Base-by-base conservation (phyloP, 2,329 filamentous ascomycete genomes). In the Pestalotiopsis sp. region DNA sequence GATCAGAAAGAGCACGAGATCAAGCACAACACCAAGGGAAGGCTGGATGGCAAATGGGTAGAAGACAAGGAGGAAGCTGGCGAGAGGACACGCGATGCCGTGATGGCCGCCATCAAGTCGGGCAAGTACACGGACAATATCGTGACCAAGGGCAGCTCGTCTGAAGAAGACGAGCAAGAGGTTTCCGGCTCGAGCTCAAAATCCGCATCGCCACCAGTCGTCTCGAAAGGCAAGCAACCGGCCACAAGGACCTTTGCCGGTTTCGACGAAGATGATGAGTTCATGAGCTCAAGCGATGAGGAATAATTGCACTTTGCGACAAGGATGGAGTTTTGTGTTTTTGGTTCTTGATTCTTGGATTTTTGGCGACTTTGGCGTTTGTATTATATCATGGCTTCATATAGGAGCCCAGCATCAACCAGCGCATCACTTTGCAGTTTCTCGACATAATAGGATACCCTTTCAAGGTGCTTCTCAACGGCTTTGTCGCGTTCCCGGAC, bases 41-140 rank as follows among this genome's bases (percentile, higher is more conserved):
- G 91, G 79, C 81, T 98, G 56, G 94, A 98, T 76, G 94, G 93
- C 0, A 92, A 95, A 77, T 99, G 95, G 94, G 91, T 98, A 56
- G 96, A 99, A 78, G 92, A 94, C 72, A 97, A 97, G 80, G 95
- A 98, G 74, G 94, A 97, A 77, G 92, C 92, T 31, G 91, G 89
- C 72, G 94, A 97, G 82, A 92, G 92, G 79, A 95, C 94, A 0
- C 85, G 93, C 56, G 90, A 93, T 73, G 93, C 93, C 3, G 92
- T 95, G 5, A 77, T 92, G 58, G 88, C 87, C 63, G 91, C 90
- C 7, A 91, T 94, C 83, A 91, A 89, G 80, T 83, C 85, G 17
- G 90, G 90, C 2, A 84, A 85, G 66, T 89, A 87, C 76, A 88
- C 85, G 70, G 90, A 92, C 81, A 90, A 89, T 72, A 75, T 88